A percentile compares a stretch with the other conserved stretches of the same genome.
Evolutionary conservation across 129 eudicot species (phyloP).

Genomic region (Heracleum sosnowskyi): DNA sequence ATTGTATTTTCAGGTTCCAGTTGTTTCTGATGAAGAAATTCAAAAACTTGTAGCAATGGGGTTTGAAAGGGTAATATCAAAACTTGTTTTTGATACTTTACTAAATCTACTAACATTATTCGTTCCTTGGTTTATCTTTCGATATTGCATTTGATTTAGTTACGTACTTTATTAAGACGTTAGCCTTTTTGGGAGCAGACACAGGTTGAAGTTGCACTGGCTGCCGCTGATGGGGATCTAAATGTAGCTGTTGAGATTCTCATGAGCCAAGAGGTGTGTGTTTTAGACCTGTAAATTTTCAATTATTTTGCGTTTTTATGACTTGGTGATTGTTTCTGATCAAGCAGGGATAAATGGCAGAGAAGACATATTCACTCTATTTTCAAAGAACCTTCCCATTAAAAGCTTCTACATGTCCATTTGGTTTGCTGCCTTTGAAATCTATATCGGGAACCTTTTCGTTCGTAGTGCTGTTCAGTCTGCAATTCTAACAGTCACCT

Average conservation of each 20-base stretch:
- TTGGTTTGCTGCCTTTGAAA: neutral
- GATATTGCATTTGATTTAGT: neutral
- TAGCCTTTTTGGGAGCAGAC: conserved; percentile 42
- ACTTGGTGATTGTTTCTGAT: neutral
- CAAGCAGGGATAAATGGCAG: conserved; percentile 22
- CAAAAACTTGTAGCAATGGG: conserved; percentile 92
- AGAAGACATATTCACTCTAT: neutral
- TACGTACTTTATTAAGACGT: neutral
- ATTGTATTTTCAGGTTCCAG: conserved; percentile 36
- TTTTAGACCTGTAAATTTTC: conserved; percentile 2
- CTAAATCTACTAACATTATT: neutral
- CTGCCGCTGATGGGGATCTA: conserved; percentile 90
- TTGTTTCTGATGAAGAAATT: conserved; percentile 60
- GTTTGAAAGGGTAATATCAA: conserved; percentile 63
- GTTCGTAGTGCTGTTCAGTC: conserved; percentile 4
- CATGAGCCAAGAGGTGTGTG: conserved; percentile 77
- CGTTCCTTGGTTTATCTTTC: neutral
- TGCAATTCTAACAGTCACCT: neutral
- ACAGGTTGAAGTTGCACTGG: conserved; percentile 90
- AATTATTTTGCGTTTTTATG: neutral
- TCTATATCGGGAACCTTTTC: neutral
- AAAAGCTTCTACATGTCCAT: conserved; percentile 1
- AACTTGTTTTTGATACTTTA: neutral
- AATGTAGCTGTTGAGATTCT: conserved; percentile 91
- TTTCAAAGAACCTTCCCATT: neutral